Percentiles rank a stretch among this genome's conserved stretches.
phyloP scores from a whole-genome alignment of 1,284 basidiomycete genomes.

The Ganoderma lingzhi region DNA sequence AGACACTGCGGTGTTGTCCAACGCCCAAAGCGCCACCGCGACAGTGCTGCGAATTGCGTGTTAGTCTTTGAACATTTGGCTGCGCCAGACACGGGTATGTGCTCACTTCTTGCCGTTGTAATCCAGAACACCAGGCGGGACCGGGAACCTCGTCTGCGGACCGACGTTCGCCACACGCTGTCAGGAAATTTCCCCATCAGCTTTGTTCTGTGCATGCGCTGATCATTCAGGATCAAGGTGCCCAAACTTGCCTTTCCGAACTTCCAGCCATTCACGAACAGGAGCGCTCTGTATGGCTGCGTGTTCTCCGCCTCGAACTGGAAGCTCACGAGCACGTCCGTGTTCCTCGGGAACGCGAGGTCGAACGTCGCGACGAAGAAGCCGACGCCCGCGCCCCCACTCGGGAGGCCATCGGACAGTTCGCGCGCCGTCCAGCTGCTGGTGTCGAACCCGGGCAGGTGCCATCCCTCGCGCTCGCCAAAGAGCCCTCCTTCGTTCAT shows the following conservation, averaged over 20 bases:
- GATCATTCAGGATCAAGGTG: not conserved
- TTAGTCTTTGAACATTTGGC: too few species aligned
- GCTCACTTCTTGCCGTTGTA: constrained; percentile 76
- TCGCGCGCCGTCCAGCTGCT: constrained; percentile 64
- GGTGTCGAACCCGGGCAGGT: constrained; percentile 77
- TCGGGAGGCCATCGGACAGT: constrained; percentile 64
- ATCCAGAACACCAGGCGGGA: constrained; percentile 78
- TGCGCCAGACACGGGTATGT: not conserved
- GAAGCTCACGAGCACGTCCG: constrained; percentile 75
- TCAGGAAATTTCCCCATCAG: constrained; percentile 28
- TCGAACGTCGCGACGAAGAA: constrained; percentile 82
- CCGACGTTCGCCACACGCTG: constrained; percentile 47
- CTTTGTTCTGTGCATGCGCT: not conserved
- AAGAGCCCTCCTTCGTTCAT: constrained; percentile 85
- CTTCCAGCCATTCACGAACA: constrained; percentile 90
- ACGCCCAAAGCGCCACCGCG: constrained; percentile 74
- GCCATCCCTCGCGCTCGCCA: constrained; percentile 83
- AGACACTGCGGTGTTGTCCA: constrained; percentile 57
- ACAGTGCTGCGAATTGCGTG: constrained; percentile 67
- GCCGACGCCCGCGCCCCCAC: constrained; percentile 67
- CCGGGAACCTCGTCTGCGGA: constrained; percentile 81
- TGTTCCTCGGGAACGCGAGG: constrained; percentile 61
- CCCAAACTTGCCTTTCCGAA: constrained; percentile 74
- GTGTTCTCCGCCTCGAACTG: constrained; percentile 60
- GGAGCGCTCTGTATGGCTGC: constrained; percentile 72